Evolutionary conservation across 768 basidiomycete genomes (phyloP).

Genomic region (Amanita brunnescens): DNA sequence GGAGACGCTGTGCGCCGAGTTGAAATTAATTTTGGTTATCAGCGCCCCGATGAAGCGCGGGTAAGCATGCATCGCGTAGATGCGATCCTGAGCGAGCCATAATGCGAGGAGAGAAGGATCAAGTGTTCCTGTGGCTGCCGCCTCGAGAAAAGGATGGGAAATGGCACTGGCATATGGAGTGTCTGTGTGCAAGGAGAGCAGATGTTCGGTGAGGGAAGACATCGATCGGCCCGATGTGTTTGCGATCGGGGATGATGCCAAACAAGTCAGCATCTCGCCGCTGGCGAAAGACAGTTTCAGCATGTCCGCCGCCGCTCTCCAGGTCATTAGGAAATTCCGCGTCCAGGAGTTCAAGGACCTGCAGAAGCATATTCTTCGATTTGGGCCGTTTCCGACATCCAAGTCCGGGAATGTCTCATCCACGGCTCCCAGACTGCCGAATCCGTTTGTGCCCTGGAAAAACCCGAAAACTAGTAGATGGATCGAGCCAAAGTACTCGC

Average conservation of each 20-base stretch:
- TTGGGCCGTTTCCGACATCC: constrained; percentile 28
- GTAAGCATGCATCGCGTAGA: constrained; percentile 69
- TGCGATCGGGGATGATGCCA: constrained; percentile 1
- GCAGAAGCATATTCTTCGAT: constrained; percentile 23
- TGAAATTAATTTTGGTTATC: constrained; percentile 51
- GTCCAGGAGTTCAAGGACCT: constrained; percentile 34
- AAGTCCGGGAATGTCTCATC: constrained; percentile 6
- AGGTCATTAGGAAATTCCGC: constrained; percentile 37
- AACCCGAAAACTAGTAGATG: constrained; percentile 56
- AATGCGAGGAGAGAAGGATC: constrained; percentile 38
- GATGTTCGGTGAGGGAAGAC: constrained; percentile 23
- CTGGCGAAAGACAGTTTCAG: background rate
- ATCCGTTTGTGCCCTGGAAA: constrained; percentile 63
- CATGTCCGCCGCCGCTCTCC: constrained; percentile 12
- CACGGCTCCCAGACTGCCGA: constrained; percentile 30
- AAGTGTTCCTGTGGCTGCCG: constrained; percentile 47
- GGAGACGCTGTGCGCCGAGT: constrained; percentile 20
- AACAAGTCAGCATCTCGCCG: background rate
- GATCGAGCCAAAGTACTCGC: constrained; percentile 62
- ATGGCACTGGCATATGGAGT: constrained; percentile 40
- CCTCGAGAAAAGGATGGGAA: constrained; percentile 48
- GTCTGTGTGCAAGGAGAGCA: constrained; percentile 26
- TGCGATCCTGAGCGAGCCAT: constrained; percentile 66
- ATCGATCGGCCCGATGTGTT: background rate
- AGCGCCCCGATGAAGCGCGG: constrained; percentile 63